Percentiles rank a stretch among this genome's conserved stretches.
Evolutionary conservation across 768 basidiomycete species (phyloP).

Genomic region (Mycena vulgaris): DNA sequence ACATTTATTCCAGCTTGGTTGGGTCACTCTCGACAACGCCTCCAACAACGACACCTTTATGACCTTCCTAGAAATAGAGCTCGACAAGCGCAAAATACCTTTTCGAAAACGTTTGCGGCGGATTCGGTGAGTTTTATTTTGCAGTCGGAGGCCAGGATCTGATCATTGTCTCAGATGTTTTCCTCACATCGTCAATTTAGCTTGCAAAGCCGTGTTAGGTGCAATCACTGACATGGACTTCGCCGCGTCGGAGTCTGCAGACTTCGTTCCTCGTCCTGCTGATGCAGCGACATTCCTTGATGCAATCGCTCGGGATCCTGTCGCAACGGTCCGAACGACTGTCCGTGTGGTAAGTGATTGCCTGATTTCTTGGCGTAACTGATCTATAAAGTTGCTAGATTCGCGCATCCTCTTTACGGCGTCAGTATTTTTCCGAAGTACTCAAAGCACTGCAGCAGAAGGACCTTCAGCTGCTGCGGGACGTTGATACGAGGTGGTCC

Average conservation of each 20-base stretch:
- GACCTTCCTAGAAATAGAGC: constrained; percentile 5
- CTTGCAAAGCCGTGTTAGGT: constrained; percentile 13
- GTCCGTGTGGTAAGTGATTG: constrained; percentile 7
- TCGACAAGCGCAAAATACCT: background rate
- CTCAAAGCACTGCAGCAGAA: constrained; percentile 26
- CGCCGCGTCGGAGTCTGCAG: constrained; percentile 5
- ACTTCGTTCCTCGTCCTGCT: constrained; percentile 13
- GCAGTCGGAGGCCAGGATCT: background rate
- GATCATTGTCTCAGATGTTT: constrained; percentile 11
- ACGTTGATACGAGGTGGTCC: constrained; percentile 50
- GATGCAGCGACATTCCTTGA: background rate
- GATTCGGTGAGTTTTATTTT: constrained; percentile 20
- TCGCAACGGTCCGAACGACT: constrained; percentile 20
- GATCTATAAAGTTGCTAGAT: constrained; percentile 22
- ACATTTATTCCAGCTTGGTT: constrained; percentile 22
- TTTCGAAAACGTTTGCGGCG: constrained; percentile 12
- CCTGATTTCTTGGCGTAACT: background rate
- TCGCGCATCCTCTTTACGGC: constrained; percentile 31
- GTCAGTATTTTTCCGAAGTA: constrained; percentile 31
- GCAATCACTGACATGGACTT: constrained; percentile 28
- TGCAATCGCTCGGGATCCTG: constrained; percentile 11
- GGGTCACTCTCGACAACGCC: constrained; percentile 30
- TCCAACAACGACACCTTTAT: constrained; percentile 32
- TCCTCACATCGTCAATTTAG: constrained; percentile 28
- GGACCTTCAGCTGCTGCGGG: constrained; percentile 47